A percentile compares a stretch with the other conserved stretches of the same genome.
phyloP scores from a whole-genome alignment of 2,329 filamentous ascomycete species.

The Fusarium nelsonii region DNA sequence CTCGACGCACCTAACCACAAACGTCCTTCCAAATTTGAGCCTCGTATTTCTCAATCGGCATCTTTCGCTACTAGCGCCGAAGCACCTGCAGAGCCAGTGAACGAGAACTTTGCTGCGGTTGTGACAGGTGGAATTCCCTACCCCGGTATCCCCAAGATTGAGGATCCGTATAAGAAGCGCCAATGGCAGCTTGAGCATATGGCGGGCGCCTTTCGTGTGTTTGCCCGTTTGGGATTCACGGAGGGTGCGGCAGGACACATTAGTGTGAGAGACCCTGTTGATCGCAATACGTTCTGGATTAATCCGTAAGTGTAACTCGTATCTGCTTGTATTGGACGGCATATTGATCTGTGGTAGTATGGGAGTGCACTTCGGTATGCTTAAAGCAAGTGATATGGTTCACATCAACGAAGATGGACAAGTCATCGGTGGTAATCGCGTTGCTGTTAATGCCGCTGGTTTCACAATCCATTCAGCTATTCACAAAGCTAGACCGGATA shows the following conservation, averaged over 20 bases:
- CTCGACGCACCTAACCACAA: constrained; percentile 6
- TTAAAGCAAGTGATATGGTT: constrained; percentile 73
- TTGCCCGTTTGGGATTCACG: constrained; percentile 62
- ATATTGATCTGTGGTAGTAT: constrained; percentile 48
- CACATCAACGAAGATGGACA: constrained; percentile 70
- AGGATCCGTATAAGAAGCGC: constrained; percentile 57
- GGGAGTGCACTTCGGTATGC: constrained; percentile 70
- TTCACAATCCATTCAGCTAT: constrained; percentile 73
- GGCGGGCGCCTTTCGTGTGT: constrained; percentile 62
- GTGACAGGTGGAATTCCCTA: constrained; percentile 52
- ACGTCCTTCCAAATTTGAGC: neutral
- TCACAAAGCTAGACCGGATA: constrained; percentile 69
- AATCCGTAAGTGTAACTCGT: constrained; percentile 59
- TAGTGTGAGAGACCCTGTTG: constrained; percentile 71
- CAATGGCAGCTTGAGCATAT: constrained; percentile 57
- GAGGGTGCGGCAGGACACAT: constrained; percentile 77
- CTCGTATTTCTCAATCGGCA: neutral
- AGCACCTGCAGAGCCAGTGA: constrained; percentile 24
- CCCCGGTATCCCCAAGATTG: constrained; percentile 68
- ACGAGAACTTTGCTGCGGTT: constrained; percentile 46
- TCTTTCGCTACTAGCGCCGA: constrained; percentile 43
- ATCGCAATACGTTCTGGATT: constrained; percentile 72
- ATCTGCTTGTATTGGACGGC: fast-evolving
- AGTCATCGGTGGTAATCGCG: constrained; percentile 69
- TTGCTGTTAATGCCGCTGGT: constrained; percentile 69